Evolutionary conservation across 805 yeast genomes (phyloP).

Genomic region (Metschnikowia henanensis): DNA sequence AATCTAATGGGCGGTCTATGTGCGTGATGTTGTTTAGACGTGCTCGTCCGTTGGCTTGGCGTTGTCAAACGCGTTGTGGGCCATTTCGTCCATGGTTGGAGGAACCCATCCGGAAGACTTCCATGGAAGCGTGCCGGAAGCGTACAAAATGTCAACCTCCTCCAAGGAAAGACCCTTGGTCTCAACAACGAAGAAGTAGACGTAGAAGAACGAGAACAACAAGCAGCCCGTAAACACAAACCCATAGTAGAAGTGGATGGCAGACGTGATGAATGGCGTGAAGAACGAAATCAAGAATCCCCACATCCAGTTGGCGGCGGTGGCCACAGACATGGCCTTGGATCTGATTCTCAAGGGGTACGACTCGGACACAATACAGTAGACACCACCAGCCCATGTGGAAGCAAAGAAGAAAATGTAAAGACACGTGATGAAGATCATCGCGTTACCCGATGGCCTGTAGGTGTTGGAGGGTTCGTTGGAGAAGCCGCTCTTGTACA

Average conservation of each 20-base stretch:
- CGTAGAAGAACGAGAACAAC: conserved; percentile 63
- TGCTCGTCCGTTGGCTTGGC: conserved; percentile 25
- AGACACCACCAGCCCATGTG: conserved; percentile 74
- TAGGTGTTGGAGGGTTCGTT: conserved; percentile 24
- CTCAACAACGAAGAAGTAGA: conserved; percentile 71
- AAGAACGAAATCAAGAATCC: conserved; percentile 62
- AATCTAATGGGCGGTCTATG: neutral
- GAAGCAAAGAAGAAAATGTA: conserved; percentile 68
- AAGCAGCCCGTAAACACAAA: conserved; percentile 65
- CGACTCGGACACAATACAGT: conserved; percentile 64
- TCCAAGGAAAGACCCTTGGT: conserved; percentile 82
- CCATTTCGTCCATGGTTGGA: conserved; percentile 37
- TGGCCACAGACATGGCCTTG: conserved; percentile 63
- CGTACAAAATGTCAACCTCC: conserved; percentile 74
- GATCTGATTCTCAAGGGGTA: conserved; percentile 67
- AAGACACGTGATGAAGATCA: conserved; percentile 66
- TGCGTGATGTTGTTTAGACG: conserved; percentile 3
- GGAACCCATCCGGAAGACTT: conserved; percentile 53
- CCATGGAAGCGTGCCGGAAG: conserved; percentile 39
- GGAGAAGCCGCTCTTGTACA: conserved; percentile 38
- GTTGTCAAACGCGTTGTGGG: conserved; percentile 35
- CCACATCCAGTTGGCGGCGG: conserved; percentile 66
- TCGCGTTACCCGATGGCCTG: conserved; percentile 55
- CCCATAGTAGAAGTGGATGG: conserved; percentile 67
- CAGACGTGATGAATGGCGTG: conserved; percentile 64